phyloP scores from a whole-genome alignment of 106 monocot species.

The Phalaenopsis equestris region DNA sequence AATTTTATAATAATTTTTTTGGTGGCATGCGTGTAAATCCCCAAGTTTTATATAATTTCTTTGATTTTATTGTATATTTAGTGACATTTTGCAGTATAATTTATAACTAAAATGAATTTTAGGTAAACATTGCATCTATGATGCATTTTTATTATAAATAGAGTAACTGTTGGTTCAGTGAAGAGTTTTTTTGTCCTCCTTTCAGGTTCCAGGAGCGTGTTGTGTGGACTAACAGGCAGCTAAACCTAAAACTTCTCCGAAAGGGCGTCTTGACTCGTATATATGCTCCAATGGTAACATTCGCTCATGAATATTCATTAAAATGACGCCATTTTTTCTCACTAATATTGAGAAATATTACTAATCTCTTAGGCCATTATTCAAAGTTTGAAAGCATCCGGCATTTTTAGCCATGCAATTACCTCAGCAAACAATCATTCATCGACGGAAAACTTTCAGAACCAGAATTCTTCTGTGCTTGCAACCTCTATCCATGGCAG shows the following conservation, averaged over 20 bases:
- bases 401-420: conserved; percentile 68
- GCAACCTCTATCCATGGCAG: not conserved
- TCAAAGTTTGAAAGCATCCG: conserved; percentile 75
- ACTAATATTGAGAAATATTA: not conserved
- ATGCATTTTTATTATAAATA: no score
- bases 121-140: no score
- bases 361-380: conserved; percentile 43
- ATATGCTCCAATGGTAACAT: conserved; percentile 77
- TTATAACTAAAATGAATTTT: no score
- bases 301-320: not conserved
- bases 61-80: no score
- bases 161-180: not conserved
- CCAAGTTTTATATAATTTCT: no score
- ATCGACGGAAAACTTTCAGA: not conserved
- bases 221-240: conserved; percentile 68
- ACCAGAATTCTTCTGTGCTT: not conserved
- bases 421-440: conserved; percentile 32
- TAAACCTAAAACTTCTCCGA: conserved; percentile 62
- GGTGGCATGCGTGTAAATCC: no score
- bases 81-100: no score
- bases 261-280: conserved; percentile 82
- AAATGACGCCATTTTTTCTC: not conserved
- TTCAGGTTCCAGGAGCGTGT: conserved; percentile 79
- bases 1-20: no score
- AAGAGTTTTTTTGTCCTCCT: not conserved